Evolutionary conservation across 768 basidiomycete genomes (phyloP), one percentile per base, ranked within the genome.

Genomic region (Calocybe gangraenosa): DNA sequence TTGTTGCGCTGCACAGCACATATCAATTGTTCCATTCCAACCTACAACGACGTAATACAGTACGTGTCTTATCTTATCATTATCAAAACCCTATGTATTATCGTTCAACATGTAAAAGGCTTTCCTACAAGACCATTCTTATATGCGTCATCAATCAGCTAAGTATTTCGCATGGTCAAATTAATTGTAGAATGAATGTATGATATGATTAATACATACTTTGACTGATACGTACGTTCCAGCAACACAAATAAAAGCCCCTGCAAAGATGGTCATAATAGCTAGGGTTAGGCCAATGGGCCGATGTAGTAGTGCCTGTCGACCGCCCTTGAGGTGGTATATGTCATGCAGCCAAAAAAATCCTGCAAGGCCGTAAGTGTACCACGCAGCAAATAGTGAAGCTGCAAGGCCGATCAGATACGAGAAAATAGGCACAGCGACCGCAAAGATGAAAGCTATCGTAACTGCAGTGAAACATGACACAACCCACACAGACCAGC

Each of bases 381-480:
- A 80, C 75, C 78, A 79, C n/a, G 73, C 68, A 7, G 78, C 76
- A 49, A 80, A 79, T 17, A 79, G 61, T 14, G 76, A 64, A 7
- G 76, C 77, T 10, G 74, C 59, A 48, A 79, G 73, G 11, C 77
- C 74, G 23, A 76, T 75, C 30, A 79, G 59, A 51, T 76, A 69
- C 17, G 74, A 76, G 52, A 79, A 78, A 30, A 79, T 76, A 2
- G 78, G 77, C 4, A 80, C 75, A 2, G 74, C 66, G 33, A 70
- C 64, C 25, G 74, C 73, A 39, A 79, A 58, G 17, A 78, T 53
- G 54, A 74, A 76, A 0, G 74, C 73, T 21, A 70, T 50, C 1
- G 65, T 64, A 21, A 66, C 65, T 2, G 65, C 60, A 20, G 58
- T 53, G 37, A 75, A 58, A 50, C 76, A 78, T 2, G 79, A 59